phyloP scores from a whole-genome alignment of 2,329 filamentous ascomycete genomes.

The Alternaria viburni region DNA sequence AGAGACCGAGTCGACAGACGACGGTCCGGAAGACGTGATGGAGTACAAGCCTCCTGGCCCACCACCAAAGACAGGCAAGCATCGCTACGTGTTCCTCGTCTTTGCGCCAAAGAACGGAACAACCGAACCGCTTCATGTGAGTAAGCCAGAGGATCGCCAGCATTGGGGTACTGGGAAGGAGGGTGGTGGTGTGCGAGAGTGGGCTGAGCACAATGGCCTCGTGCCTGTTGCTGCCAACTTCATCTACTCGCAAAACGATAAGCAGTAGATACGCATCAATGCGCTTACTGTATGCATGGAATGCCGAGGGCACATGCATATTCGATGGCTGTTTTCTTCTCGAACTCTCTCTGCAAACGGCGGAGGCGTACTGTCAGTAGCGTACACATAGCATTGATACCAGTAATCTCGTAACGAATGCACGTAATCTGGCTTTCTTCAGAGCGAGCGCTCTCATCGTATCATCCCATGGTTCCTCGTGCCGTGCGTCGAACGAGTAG shows the following conservation, averaged over 20 bases:
- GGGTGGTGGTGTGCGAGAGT: constrained; percentile 58
- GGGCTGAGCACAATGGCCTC: constrained; percentile 57
- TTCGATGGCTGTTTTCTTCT: not conserved
- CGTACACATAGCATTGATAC: not conserved
- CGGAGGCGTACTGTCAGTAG: not conserved
- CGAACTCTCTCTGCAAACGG: not conserved
- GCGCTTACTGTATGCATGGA: not conserved
- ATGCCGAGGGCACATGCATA: constrained; percentile 3
- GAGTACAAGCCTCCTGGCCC: constrained; percentile 62
- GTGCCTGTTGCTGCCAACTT: constrained; percentile 56
- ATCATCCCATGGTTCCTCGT: not conserved
- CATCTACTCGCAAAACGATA: constrained; percentile 56
- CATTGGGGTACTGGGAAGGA: constrained; percentile 62
- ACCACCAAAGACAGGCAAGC: constrained; percentile 62
- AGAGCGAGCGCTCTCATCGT: not conserved
- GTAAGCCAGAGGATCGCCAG: constrained; percentile 56
- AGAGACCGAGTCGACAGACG: constrained; percentile 6
- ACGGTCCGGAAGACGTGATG: constrained; percentile 49
- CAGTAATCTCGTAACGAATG: not conserved
- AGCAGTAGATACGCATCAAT: constrained; percentile 46
- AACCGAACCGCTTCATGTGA: constrained; percentile 50
- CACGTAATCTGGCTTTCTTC: not conserved
- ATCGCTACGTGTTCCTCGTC: constrained; percentile 64
- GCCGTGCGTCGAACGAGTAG: not conserved
- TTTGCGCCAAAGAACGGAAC: constrained; percentile 56